These are phyloP conservation scores for Termitomyces sp. DNA, from an alignment of 768 basidiomycete genomes.

Conservation along the genomic window DNA sequence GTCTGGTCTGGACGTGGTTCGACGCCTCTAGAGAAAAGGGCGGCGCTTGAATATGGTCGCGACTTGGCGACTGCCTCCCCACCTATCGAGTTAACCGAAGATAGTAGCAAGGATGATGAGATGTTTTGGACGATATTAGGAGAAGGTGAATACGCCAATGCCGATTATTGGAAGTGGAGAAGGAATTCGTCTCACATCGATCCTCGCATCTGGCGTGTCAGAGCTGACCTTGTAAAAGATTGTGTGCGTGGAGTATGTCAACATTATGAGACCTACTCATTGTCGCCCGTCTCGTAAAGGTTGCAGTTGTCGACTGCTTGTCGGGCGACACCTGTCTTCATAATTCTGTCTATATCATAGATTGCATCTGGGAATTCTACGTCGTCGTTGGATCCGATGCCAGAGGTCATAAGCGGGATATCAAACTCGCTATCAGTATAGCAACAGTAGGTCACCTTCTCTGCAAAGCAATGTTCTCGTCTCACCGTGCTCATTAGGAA, in stretches of 20 bases:
- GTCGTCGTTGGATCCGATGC: constrained; percentile 65
- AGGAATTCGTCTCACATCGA: constrained; percentile 28
- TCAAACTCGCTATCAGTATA: constrained; percentile 52
- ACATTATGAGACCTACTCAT: not conserved
- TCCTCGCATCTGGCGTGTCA: constrained; percentile 59
- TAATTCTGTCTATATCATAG: constrained; percentile 55
- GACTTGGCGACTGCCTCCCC: constrained; percentile 31
- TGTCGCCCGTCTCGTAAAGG: constrained; percentile 26
- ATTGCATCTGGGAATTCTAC: constrained; percentile 79
- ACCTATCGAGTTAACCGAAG: constrained; percentile 56
- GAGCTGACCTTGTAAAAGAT: constrained; percentile 25
- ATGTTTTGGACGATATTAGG: constrained; percentile 88
- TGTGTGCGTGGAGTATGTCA: constrained; percentile 30
- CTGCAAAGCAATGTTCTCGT: not conserved
- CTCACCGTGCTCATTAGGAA: constrained; percentile 29
- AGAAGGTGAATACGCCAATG: constrained; percentile 67
- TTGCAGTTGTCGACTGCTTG: constrained; percentile 39
- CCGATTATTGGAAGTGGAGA: constrained; percentile 82
- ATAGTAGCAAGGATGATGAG: constrained; percentile 61
- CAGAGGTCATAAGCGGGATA: constrained; percentile 52
- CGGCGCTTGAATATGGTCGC: constrained; percentile 57
- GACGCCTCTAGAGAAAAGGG: constrained; percentile 46
- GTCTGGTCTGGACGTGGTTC: constrained; percentile 83
- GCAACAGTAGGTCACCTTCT: constrained; percentile 39
- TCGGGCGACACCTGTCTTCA: constrained; percentile 30